Percentiles rank a stretch among this genome's conserved stretches.
These are phyloP conservation scores for Megacollybia marginata DNA, from an alignment of 768 basidiomycete genomes.

Conservation along the genomic window DNA sequence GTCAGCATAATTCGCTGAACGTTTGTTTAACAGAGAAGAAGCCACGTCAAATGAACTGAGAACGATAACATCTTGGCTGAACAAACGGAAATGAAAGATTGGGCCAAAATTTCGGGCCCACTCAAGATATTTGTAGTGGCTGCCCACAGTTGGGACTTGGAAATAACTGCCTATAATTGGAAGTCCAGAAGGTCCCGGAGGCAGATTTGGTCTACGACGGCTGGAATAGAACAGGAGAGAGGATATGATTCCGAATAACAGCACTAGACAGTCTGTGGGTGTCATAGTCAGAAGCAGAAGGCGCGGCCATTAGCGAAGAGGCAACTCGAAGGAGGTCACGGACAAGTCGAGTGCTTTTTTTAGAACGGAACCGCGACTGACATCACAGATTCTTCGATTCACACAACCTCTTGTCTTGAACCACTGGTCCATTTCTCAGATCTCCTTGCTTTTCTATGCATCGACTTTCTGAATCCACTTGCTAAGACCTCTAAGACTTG, in stretches of 20 bases:
- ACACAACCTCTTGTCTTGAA: too few relatives aligned
- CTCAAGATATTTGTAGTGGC: background rate
- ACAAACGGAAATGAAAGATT: background rate
- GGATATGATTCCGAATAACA: background rate
- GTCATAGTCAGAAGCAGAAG: background rate
- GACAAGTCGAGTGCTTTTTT: too few relatives aligned
- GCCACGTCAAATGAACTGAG: background rate
- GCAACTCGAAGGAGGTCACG: too few relatives aligned
- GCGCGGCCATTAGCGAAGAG: too few relatives aligned
- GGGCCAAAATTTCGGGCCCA: background rate
- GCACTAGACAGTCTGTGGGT: background rate
- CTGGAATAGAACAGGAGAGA: background rate
- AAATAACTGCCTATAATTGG: background rate
- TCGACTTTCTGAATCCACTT: too few relatives aligned
- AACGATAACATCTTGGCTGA: background rate
- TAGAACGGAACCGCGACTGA: too few relatives aligned
- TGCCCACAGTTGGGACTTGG: background rate
- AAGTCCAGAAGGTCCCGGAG: background rate
- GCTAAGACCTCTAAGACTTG: too few relatives aligned
- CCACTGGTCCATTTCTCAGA: too few relatives aligned
- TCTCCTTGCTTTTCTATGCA: too few relatives aligned
- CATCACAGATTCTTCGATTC: too few relatives aligned
- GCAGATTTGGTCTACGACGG: background rate
- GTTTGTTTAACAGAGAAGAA: constrained; percentile 1
- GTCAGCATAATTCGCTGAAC: background rate